Evolutionary conservation across 2,329 filamentous ascomycete genomes (phyloP), one percentile per base, ranked within the genome.

Genomic region (Trichoderma sp.): DNA sequence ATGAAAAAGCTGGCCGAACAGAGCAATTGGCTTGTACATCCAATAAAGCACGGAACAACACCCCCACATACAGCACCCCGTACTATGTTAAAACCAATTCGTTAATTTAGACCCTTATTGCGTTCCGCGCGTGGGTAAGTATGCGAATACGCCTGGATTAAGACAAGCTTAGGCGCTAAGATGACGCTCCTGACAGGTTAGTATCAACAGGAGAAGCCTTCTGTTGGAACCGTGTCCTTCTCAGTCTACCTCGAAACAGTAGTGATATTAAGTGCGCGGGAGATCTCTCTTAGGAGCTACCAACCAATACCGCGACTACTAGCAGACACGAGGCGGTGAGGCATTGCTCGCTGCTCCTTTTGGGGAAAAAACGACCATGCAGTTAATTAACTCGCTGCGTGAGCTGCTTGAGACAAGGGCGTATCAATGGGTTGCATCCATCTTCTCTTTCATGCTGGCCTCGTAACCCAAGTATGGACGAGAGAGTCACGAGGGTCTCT

Each of bases 91-190:
- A 14, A 57, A 53, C 24, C 6, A 53, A n/a, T 37, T 29, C 19
- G 31, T 37, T 21, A 58, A 37, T 37, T 57, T 37, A 58, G n/a
- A 31, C 33, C 10, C 43, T 29, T 52, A 52, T 64, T 40, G 61
- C 52, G 33, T 33, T 16, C 31, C 56, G 56, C 35, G 24, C 24
- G 21, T 33, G 27, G 27, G 53, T 43, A 43, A 43, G 40, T 43
- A 16, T n/a, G 40, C 33, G 27, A 6, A n/a, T 56, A 24, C 10
- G n/a, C 10, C 40, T 47, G 53, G 19, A 66, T 66, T 8, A 29
- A 67, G 64, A 57, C 64, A 67, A 67, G 40, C 29, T 13, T 47
- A 19, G 11, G n/a, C 55, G 31, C 64, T 67, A 67, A 43, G 31
- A 33, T 24, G 55, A 52, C 13, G 16, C n/a, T 67, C 55, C 63